Conservation (phyloP, 2,329 filamentous ascomycete genomes). For the Ambrosiella xylebori region DNA sequence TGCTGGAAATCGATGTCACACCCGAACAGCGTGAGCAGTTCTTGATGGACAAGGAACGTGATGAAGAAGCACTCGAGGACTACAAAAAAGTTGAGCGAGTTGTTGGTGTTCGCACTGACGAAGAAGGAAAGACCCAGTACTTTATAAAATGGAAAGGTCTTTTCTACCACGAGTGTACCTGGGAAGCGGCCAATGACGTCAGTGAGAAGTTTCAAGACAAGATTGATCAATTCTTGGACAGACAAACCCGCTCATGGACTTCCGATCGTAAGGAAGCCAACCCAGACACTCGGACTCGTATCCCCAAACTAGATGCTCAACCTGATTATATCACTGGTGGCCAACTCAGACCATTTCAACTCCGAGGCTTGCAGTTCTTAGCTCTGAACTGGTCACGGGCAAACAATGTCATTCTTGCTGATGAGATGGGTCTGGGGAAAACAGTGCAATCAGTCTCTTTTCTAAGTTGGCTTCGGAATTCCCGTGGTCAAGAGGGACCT, state of each 20-base stretch:
- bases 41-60: conserved; percentile 83
- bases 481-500: conserved; percentile 75
- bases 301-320: conserved; percentile 58
- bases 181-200: conserved; percentile 66
- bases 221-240: conserved; percentile 81
- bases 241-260: conserved; percentile 60
- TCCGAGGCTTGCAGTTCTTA: conserved; percentile 86
- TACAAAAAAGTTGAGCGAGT: conserved; percentile 87
- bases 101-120: conserved; percentile 65
- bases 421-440: conserved; percentile 97
- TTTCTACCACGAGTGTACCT: conserved; percentile 86
- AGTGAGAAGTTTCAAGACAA: conserved; percentile 67
- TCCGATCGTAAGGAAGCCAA: conserved; percentile 68
- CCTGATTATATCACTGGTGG: conserved; percentile 73
- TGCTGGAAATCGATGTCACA: conserved; percentile 56
- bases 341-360: conserved; percentile 78
- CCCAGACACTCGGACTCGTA: conserved; percentile 54
- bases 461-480: conserved; percentile 89
- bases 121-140: conserved; percentile 63
- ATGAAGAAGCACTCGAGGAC: conserved; percentile 73
- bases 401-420: conserved; percentile 91
- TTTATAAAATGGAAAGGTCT: conserved; percentile 94
- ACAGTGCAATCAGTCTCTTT: conserved; percentile 96
- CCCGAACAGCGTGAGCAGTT: conserved; percentile 85
- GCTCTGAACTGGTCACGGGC: conserved; percentile 88